Evolutionary conservation across 192 early-diverging fungal species (phyloP).

Genomic region (Backusella tuberculispora): DNA sequence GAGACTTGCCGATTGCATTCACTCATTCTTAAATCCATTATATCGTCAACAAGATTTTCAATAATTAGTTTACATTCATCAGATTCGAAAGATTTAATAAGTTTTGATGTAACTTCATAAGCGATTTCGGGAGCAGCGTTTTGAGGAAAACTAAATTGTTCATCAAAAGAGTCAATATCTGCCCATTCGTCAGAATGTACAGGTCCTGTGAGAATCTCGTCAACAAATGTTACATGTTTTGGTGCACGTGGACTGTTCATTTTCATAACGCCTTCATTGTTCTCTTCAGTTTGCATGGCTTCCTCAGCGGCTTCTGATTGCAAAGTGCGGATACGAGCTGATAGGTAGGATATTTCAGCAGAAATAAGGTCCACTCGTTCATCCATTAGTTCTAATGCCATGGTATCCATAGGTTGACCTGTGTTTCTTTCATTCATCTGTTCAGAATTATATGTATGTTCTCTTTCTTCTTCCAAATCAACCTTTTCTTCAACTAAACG

Average conservation of each 20-base stretch:
- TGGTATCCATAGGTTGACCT: constrained; percentile 30
- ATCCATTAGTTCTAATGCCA: constrained; percentile 54
- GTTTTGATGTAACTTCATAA: constrained; percentile 51
- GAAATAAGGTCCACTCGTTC: constrained; percentile 60
- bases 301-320: constrained; percentile 54
- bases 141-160: constrained; percentile 38
- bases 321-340: constrained; percentile 53
- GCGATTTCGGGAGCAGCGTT: constrained; percentile 51
- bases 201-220: constrained; percentile 34
- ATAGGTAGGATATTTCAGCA: constrained; percentile 61
- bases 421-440: constrained; percentile 26
- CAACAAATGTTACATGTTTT: constrained; percentile 42
- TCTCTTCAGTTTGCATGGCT: constrained; percentile 23
- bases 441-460: constrained; percentile 47
- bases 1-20: constrained; percentile 51
- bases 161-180: constrained; percentile 41
- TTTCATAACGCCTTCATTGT: constrained; percentile 2
- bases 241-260: constrained; percentile 14
- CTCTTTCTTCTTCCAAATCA: constrained; percentile 54
- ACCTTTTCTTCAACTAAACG: constrained; percentile 50
- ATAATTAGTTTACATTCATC: constrained; percentile 54
- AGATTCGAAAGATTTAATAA: constrained; percentile 55
- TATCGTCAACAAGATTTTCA: constrained; percentile 61
- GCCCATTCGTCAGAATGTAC: constrained; percentile 33
- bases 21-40: constrained; percentile 51